phyloP scores from a whole-genome alignment of 306 rosid genomes.

The Betula pendula region DNA sequence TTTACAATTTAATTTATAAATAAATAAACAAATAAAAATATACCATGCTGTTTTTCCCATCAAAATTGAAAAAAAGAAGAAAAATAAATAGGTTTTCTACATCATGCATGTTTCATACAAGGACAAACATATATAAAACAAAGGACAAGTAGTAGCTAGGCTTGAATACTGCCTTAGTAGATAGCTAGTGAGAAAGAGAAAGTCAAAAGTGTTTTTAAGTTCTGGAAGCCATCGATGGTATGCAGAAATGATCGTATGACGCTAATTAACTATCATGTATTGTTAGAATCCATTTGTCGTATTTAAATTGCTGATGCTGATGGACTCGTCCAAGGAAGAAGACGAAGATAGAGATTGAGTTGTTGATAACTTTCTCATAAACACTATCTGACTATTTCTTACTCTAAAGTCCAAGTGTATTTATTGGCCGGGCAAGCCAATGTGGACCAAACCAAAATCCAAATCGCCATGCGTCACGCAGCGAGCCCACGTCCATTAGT shows the following conservation, averaged over 20 bases:
- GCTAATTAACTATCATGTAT: neutral
- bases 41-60: no score
- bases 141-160: neutral
- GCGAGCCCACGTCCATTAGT: neutral
- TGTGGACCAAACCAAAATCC: neutral
- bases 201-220: neutral
- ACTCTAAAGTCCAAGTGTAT: slow-evolving; percentile 4
- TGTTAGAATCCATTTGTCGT: neutral
- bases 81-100: neutral
- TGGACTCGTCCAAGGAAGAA: neutral
- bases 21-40: no score
- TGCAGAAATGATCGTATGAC: neutral
- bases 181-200: neutral
- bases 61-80: neutral
- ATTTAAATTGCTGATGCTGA: neutral
- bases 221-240: neutral
- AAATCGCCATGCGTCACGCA: slow-evolving; percentile 6
- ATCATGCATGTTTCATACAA: neutral
- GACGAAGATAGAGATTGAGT: neutral
- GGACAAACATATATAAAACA: neutral
- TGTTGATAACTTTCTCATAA: neutral
- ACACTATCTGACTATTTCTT: neutral
- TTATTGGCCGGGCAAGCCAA: slow-evolving; percentile 20
- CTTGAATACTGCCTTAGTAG: neutral
- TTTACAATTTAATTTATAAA: no score